A percentile compares a stretch with the other conserved stretches of the same genome.
Evolutionary conservation across 805 yeast species (phyloP).

Genomic region (Lachancea dasiensis): DNA sequence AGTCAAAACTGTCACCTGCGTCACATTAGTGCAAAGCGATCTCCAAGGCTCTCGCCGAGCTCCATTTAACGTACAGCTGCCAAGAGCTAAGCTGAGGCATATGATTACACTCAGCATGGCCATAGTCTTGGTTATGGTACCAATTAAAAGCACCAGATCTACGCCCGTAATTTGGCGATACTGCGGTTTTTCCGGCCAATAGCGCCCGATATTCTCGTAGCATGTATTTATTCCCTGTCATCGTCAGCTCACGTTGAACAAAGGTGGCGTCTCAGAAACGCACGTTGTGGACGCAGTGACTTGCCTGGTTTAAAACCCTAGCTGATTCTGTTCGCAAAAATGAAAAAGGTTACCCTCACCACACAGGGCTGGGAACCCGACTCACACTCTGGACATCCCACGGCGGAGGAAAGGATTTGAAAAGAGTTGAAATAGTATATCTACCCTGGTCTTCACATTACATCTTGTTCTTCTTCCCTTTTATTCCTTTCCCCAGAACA

Average conservation of each 20-base stretch:
- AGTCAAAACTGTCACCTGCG: too few species aligned
- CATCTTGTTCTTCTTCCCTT: constrained; percentile 3
- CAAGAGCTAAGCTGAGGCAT: too few species aligned
- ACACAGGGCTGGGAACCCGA: constrained; percentile 1
- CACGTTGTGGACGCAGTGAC: neutral
- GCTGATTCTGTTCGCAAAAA: neutral
- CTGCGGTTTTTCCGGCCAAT: neutral
- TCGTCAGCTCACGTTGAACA: too few species aligned
- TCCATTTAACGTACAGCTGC: too few species aligned
- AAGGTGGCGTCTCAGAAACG: constrained; percentile 7
- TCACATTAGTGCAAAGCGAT: too few species aligned
- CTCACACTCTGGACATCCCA: constrained; percentile 6
- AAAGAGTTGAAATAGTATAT: constrained; percentile 3
- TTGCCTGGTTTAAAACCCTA: constrained; percentile 4
- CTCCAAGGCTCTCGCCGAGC: too few species aligned
- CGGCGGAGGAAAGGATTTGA: constrained; percentile 9
- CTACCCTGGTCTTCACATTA: neutral
- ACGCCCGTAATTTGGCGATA: too few species aligned
- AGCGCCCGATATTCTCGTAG: neutral
- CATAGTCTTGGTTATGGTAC: too few species aligned
- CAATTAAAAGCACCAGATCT: too few species aligned
- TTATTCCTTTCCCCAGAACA: constrained; percentile 8
- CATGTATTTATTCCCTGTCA: too few species aligned
- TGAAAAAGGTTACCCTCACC: constrained; percentile 6
- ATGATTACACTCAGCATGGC: too few species aligned